These are phyloP conservation scores for Myxozyma melibiosi DNA, from an alignment of 805 yeast species.

Conservation along the genomic window DNA sequence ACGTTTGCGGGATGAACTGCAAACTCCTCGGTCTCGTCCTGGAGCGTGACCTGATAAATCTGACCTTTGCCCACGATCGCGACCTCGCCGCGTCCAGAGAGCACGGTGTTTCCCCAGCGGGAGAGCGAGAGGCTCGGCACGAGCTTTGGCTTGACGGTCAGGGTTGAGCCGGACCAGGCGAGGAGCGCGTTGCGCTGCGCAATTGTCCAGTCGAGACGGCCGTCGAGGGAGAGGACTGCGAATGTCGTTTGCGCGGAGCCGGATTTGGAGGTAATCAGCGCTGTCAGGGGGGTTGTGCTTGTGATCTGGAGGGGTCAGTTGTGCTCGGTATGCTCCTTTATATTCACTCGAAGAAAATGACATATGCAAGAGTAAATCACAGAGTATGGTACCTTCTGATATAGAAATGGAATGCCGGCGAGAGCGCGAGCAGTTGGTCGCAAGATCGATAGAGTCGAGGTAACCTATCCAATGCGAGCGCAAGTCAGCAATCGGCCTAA, in stretches of 20 bases:
- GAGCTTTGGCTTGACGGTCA: slow-evolving; percentile 37
- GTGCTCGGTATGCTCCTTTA: too few species aligned
- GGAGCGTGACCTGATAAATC: slow-evolving; percentile 45
- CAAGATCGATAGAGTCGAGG: slow-evolving; percentile 37
- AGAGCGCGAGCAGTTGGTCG: slow-evolving; percentile 35
- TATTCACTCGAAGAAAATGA: neutral
- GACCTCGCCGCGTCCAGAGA: slow-evolving; percentile 51
- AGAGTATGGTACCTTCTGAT: slow-evolving; percentile 36
- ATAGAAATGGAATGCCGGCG: slow-evolving; percentile 40
- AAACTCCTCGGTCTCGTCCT: slow-evolving; percentile 46
- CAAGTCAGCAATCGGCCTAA: too few species aligned
- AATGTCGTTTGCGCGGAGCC: slow-evolving; percentile 38
- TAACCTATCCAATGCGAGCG: slow-evolving; percentile 28
- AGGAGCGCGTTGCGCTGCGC: slow-evolving; percentile 45
- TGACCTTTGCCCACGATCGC: slow-evolving; percentile 50
- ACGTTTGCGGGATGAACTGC: slow-evolving; percentile 47
- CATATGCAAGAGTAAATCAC: neutral
- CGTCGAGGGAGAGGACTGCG: slow-evolving; percentile 46
- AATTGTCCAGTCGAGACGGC: slow-evolving; percentile 50
- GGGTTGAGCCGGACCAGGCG: slow-evolving; percentile 51
- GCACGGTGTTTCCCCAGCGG: slow-evolving; percentile 41
- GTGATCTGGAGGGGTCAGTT: slow-evolving; percentile 36
- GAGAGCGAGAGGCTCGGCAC: slow-evolving; percentile 33
- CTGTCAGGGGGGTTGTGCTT: slow-evolving; percentile 39
- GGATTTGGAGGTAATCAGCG: slow-evolving; percentile 36